Evolutionary conservation across 495 filamentous ascomycete species (phyloP), one percentile per base, ranked within the genome.

Genomic region (Daldinia grandis): DNA sequence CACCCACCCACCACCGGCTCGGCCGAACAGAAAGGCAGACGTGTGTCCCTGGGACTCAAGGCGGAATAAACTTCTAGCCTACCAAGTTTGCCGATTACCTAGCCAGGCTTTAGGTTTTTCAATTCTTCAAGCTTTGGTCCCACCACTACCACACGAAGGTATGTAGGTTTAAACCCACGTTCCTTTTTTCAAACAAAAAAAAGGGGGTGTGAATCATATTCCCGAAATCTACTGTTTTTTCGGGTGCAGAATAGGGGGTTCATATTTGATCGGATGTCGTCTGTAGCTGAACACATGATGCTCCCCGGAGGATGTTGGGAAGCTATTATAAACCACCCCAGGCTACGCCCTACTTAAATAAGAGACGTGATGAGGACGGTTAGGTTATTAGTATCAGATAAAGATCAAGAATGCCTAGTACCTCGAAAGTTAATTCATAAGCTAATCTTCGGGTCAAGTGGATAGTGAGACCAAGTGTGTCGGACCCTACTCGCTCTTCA

Each of bases 91-190:
- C 37, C 53, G 12, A 40, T 63, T 10, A n/a, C n/a, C n/a, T n/a
- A 17, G 21, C 5, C 31, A 5, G 17, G 4, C 47, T 53, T 44
- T 69, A 69, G 67, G 67, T 56, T 69, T 69, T 27, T 27, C 4
- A 2, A 2, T 27, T 27, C 25, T n/a, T n/a, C n/a, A n/a, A n/a
- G n/a, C 27, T 30, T 24, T 24, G 3, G 12, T 24, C 7, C 19
- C n/a, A 27, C 17, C 19, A 37, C 19, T n/a, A 6, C 25, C 54
- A 25, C 21, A 37, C 25, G 6, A 47, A 47, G 42, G 42, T 47
- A 15, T 14, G 35, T 15, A 17, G 54, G 31, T 14, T 7, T 35
- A 2, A 4, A 35, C 19, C 8, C 3, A 21, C 33, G 12, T 4
- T 40, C 33, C 10, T 27, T 19, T 7, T n/a, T n/a, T n/a, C n/a